A percentile compares a stretch with the other conserved stretches of the same genome.
Conservation (phyloP, 1,284 basidiomycete species). For the Thecaphora frezii region DNA sequence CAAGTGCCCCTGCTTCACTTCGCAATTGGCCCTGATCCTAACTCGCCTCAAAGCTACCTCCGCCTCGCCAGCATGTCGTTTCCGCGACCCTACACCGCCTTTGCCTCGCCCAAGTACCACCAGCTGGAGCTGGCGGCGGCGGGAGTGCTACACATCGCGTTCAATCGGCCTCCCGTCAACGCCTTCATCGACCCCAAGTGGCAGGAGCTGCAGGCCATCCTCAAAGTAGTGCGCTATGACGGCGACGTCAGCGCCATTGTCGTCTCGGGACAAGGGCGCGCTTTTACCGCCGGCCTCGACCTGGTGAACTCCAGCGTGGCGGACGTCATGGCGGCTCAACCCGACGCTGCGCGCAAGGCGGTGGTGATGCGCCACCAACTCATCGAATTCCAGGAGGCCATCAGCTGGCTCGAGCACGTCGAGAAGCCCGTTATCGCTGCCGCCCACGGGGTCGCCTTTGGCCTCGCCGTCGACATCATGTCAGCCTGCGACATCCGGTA, state of each 20-base stretch:
- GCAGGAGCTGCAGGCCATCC: constrained; percentile 49
- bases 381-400: constrained; percentile 55
- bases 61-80: constrained; percentile 33
- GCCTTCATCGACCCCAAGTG: constrained; percentile 51
- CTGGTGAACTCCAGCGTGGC: constrained; percentile 23
- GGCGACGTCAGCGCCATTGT: constrained; percentile 52
- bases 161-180: constrained; percentile 54
- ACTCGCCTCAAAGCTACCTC: too few relatives aligned
- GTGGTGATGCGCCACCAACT: constrained; percentile 44
- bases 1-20: too few relatives aligned
- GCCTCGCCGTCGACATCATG: constrained; percentile 75
- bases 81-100: constrained; percentile 30
- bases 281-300: constrained; percentile 58
- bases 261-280: constrained; percentile 49
- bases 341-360: constrained; percentile 51
- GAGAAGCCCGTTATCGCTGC: constrained; percentile 83
- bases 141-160: constrained; percentile 46
- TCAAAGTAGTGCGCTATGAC: constrained; percentile 40
- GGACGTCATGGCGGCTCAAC: constrained; percentile 16
- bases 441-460: constrained; percentile 74
- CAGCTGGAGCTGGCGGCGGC: constrained; percentile 37
- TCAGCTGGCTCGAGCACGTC: constrained; percentile 65
- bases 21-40: too few relatives aligned
- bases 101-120: constrained; percentile 35
- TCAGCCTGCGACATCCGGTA: constrained; percentile 80